A percentile compares a stretch with the other conserved stretches of the same genome.
These are phyloP conservation scores for Neofusicoccum sp. DNA, from an alignment of 2,329 filamentous ascomycete genomes.

Conservation along the genomic window DNA sequence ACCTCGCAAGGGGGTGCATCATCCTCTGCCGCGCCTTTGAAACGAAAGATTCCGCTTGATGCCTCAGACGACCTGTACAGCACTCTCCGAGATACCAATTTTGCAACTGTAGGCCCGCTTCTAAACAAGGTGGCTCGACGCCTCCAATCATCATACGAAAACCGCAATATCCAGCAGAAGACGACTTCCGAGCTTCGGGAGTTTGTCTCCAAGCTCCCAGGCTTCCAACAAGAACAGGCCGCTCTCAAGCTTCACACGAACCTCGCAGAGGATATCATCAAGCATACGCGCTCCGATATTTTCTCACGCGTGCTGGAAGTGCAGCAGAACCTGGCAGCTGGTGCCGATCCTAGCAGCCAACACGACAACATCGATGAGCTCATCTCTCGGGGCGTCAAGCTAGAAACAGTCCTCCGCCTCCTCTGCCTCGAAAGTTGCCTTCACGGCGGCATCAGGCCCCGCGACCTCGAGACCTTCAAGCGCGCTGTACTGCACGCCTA, in stretches of 20 bases:
- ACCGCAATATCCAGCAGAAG: constrained; percentile 76
- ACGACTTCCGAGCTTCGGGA: constrained; percentile 89
- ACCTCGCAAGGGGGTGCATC: constrained; percentile 53
- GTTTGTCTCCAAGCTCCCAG: constrained; percentile 91
- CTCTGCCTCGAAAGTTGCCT: constrained; percentile 92
- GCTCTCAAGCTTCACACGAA: constrained; percentile 91
- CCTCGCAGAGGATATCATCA: constrained; percentile 93
- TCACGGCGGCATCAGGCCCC: constrained; percentile 81
- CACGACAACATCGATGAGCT: constrained; percentile 92
- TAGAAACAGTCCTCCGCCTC: constrained; percentile 80
- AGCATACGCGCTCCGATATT: constrained; percentile 83
- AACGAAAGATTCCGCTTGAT: constrained; percentile 87
- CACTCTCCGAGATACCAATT: constrained; percentile 88
- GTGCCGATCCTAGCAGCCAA: constrained; percentile 84
- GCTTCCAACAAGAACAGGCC: constrained; percentile 90
- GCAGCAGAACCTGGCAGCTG: constrained; percentile 92
- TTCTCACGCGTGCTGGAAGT: constrained; percentile 90
- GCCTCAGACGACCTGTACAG: constrained; percentile 86
- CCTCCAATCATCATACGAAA: constrained; percentile 84
- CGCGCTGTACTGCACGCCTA: constrained; percentile 88
- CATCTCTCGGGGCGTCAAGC: constrained; percentile 81
- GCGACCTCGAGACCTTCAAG: constrained; percentile 88
- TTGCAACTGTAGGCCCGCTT: constrained; percentile 86
- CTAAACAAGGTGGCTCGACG: constrained; percentile 90
- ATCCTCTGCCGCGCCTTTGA: constrained; percentile 56